These are phyloP conservation scores for Endothia cerciana DNA, from an alignment of 2,329 filamentous ascomycete species.

Conservation along the genomic window DNA sequence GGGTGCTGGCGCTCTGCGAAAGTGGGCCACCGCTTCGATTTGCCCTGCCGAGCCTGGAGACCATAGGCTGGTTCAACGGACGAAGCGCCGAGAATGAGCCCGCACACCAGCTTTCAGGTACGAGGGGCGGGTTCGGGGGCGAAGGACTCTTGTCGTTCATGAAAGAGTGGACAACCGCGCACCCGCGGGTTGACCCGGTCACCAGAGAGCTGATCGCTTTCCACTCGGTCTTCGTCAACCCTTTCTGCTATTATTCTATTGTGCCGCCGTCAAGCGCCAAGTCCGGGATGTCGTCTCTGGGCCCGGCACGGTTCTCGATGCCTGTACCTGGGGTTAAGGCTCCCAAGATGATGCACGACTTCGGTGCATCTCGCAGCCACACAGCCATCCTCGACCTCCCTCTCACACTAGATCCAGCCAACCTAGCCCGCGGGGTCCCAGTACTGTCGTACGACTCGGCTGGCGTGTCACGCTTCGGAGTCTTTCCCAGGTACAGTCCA, in stretches of 20 bases:
- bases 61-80: conserved; percentile 73
- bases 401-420: conserved; percentile 65
- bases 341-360: conserved; percentile 78
- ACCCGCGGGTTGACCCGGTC: conserved; percentile 67
- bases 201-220: conserved; percentile 71
- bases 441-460: conserved; percentile 63
- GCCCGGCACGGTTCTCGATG: conserved; percentile 48
- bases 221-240: conserved; percentile 66
- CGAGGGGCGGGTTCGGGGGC: conserved; percentile 53
- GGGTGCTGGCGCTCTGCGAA: conserved; percentile 71
- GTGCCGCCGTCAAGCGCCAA: conserved; percentile 30
- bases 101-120: conserved; percentile 25
- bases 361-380: conserved; percentile 65
- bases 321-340: conserved; percentile 64
- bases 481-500: conserved; percentile 67
- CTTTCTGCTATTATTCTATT: conserved; percentile 69
- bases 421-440: conserved; percentile 58
- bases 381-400: conserved; percentile 73
- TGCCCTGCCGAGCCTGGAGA: conserved; percentile 65
- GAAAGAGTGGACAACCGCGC: conserved; percentile 72
- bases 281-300: conserved; percentile 21
- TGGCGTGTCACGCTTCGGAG: conserved; percentile 64
- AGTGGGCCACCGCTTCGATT: conserved; percentile 72
- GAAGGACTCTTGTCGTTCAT: conserved; percentile 61
- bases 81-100: conserved; percentile 55